phyloP scores from a whole-genome alignment of 495 filamentous ascomycete species.

The Lophiotrema nucula region DNA sequence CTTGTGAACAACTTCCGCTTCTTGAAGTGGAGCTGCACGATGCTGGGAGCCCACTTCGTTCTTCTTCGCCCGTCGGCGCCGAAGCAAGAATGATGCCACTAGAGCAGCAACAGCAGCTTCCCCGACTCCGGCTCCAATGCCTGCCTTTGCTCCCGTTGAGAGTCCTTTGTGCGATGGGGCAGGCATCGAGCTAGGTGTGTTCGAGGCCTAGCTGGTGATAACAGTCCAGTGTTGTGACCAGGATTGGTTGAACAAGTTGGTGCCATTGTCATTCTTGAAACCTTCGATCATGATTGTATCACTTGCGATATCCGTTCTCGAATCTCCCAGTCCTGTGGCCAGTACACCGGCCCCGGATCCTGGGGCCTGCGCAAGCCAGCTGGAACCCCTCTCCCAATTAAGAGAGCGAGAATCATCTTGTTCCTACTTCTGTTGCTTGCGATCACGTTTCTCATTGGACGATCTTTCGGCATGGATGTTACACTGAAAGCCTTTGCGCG shows the following conservation, averaged over 20 bases:
- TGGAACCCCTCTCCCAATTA: slow-evolving; percentile 43
- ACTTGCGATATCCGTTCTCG: background rate
- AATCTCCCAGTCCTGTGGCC: background rate
- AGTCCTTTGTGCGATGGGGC: background rate
- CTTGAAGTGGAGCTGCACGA: too few relatives aligned
- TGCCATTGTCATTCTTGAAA: background rate
- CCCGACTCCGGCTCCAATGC: background rate
- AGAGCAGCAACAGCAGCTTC: background rate
- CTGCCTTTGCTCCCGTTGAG: too few relatives aligned
- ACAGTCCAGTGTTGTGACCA: background rate
- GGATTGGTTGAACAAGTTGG: background rate
- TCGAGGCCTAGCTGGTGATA: background rate
- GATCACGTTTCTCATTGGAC: background rate
- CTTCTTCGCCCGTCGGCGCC: background rate
- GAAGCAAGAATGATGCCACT: background rate
- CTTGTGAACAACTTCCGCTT: too few relatives aligned
- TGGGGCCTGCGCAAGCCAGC: background rate
- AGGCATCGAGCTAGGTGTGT: background rate
- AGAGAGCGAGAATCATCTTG: slow-evolving; percentile 58
- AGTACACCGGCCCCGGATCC: background rate
- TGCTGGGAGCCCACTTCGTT: too few relatives aligned
- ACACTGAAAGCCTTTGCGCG: background rate
- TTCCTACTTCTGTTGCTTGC: background rate
- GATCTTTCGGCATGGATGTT: background rate
- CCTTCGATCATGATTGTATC: background rate